These are phyloP conservation scores for Porcisia hertigi DNA, from an alignment of 208 protist genomes.

Conservation along the genomic window DNA sequence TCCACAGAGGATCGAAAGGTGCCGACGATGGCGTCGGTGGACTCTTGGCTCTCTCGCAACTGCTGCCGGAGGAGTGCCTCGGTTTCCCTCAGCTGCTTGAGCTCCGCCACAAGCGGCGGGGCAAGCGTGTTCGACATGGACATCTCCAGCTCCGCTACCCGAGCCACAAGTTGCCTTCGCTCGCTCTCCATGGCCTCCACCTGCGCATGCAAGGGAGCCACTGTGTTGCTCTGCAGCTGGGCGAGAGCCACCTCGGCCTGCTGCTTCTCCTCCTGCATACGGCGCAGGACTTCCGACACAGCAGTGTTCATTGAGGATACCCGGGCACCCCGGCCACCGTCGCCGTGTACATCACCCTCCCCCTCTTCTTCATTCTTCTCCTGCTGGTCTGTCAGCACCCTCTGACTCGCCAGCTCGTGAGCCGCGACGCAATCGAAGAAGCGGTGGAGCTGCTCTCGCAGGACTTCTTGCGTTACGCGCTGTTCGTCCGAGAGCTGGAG, in stretches of 20 bases:
- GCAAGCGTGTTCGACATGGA: conserved; percentile 32
- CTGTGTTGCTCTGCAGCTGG: conserved; percentile 35
- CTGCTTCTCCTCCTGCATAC: conserved; percentile 47
- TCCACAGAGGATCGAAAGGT: conserved; percentile 31
- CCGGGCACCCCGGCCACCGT: not conserved
- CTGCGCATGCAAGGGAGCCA: conserved; percentile 44
- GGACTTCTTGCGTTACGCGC: conserved; percentile 53
- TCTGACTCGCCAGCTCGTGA: conserved; percentile 18
- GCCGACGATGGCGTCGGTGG: conserved; percentile 23
- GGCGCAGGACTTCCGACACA: conserved; percentile 26
- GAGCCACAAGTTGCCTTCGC: conserved; percentile 31
- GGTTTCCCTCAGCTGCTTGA: conserved; percentile 54
- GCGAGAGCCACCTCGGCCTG: conserved; percentile 31
- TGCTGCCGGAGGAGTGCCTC: conserved; percentile 57
- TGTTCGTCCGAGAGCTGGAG: conserved; percentile 55
- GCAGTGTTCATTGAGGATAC: conserved; percentile 12
- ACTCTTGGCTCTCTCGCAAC: conserved; percentile 34
- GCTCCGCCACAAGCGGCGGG: conserved; percentile 54
- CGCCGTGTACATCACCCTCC: not conserved
- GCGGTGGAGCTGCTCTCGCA: conserved; percentile 45
- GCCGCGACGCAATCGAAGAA: conserved; percentile 59
- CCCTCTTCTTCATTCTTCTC: not conserved
- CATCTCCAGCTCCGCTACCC: conserved; percentile 46
- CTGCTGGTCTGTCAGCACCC: conserved; percentile 1
- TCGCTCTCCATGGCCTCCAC: conserved; percentile 59